Evolutionary conservation across 2,329 filamentous ascomycete genomes (phyloP), one percentile per base, ranked within the genome.

Genomic region (Plenodomus tracheiphilus): DNA sequence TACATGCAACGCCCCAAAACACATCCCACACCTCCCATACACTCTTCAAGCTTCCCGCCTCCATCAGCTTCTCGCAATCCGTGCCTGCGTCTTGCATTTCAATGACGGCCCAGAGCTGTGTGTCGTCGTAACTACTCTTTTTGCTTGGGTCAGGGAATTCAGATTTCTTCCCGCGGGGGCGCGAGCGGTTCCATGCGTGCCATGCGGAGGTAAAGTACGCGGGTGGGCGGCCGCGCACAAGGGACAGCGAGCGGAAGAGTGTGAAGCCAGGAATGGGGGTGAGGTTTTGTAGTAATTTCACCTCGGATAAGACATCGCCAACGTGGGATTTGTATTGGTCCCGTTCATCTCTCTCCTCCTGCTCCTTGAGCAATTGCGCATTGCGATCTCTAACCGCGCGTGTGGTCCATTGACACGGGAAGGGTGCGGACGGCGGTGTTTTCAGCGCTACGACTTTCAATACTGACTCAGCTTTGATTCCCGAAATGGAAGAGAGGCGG

Each of bases 21-120:
- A 86, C 78, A 62, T 87, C 84, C 73, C 83, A 86, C 2, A 81
- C 75, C 53, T 69, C 65, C 71, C 71, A 77, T 43, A 79, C 65
- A 15, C 64, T 64, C 30, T 67, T 61, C 19, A 74, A 56, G 36
- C 72, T 69, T 10, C 65, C 67, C 22, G 52, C 41, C 18, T 68
- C 64, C 62, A 72, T 66, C n/a, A 70, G 47, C 47, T 71, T 72
- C 22, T 68, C 65, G 30, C 85, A 71, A 58, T 85, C 83, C 17
- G 72, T 78, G 2, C 84, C 84, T 0, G 84, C 84, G 61, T 86
- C 81, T 59, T 84, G 79, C 84, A 87, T 86, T 58, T 87, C 84
- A 11, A 86, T 74, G 13, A 86, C 78, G 0, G 82, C 81, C 83
- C 84, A 87, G 2, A 85, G 71, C 61, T 86, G 83, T 3, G 77